Evolutionary conservation across 495 filamentous ascomycete genomes (phyloP).

Genomic region (Trichocladium antarcticum): DNA sequence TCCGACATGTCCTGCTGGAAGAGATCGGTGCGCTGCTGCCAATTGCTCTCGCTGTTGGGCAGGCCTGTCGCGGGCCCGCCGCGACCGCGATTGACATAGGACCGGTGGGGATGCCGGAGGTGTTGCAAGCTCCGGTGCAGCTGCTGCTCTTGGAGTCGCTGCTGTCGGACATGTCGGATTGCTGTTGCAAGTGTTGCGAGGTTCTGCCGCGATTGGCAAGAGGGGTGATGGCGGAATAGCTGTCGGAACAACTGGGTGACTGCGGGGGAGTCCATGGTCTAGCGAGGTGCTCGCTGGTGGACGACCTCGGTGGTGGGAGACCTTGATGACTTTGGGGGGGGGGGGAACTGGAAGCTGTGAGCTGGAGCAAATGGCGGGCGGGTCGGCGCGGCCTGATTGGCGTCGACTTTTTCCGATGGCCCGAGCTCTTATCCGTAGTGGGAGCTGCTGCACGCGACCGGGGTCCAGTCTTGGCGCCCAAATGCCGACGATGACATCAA

Average conservation of each 20-base stretch:
- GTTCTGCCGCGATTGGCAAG: slow-evolving; percentile 51
- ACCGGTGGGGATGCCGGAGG: slow-evolving; percentile 19
- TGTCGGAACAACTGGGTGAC: slow-evolving; percentile 70
- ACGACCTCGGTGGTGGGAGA: not conserved
- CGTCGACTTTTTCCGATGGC: slow-evolving; percentile 19
- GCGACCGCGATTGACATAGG: slow-evolving; percentile 18
- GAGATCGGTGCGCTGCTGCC: slow-evolving; percentile 68
- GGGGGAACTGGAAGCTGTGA: not conserved
- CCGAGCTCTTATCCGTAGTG: slow-evolving; percentile 18
- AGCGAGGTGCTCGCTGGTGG: not conserved
- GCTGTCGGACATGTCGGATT: slow-evolving; percentile 28
- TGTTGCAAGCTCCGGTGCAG: slow-evolving; percentile 3
- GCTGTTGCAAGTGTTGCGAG: slow-evolving; percentile 32
- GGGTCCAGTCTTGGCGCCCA: not conserved
- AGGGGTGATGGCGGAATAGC: slow-evolving; percentile 65
- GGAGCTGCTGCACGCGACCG: not conserved
- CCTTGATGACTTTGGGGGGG: not conserved
- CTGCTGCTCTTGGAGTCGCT: slow-evolving; percentile 5
- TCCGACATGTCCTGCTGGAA: slow-evolving; percentile 63
- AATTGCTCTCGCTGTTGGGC: slow-evolving; percentile 43
- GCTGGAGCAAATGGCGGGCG: not conserved
- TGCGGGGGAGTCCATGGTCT: slow-evolving; percentile 69
- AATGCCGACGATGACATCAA: slow-evolving; percentile 16
- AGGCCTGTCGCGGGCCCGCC: slow-evolving; percentile 18
- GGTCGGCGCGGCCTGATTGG: not conserved